Evolutionary conservation across 148 eudicot genomes (phyloP).

Genomic region (Vaccinium myrtillus): DNA sequence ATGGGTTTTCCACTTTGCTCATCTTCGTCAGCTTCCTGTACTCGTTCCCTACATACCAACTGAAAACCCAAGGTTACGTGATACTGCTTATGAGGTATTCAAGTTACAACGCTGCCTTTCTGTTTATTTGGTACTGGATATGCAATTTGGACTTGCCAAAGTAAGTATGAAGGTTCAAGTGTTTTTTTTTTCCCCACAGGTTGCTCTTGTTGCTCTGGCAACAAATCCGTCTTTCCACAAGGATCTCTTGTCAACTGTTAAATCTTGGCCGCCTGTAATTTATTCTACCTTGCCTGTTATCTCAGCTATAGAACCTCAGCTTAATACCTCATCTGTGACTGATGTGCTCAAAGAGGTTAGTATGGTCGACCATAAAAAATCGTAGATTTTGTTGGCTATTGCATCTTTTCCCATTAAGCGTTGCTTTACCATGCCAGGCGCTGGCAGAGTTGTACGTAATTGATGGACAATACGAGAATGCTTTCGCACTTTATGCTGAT

Average conservation of each 20-base stretch:
- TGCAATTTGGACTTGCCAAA: constrained; percentile 17
- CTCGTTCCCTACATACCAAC: constrained; percentile 85
- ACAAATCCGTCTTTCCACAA: constrained; percentile 78
- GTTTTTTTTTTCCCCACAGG: constrained; percentile 42
- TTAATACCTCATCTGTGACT: constrained; percentile 73
- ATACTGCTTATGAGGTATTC: constrained; percentile 94
- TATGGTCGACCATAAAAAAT: constrained; percentile 11
- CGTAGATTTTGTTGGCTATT: constrained; percentile 14
- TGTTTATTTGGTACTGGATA: constrained; percentile 14
- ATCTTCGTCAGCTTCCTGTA: constrained; percentile 92
- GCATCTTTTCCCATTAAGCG: neutral
- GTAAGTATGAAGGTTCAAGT: neutral
- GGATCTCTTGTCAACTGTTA: constrained; percentile 81
- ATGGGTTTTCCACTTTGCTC: constrained; percentile 96
- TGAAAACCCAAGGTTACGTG: constrained; percentile 80
- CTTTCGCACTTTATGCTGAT: constrained; percentile 89
- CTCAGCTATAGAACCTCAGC: constrained; percentile 87
- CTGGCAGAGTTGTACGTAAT: constrained; percentile 86
- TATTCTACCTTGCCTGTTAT: constrained; percentile 76
- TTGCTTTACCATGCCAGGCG: constrained; percentile 51
- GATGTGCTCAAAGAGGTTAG: constrained; percentile 85
- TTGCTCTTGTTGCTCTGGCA: constrained; percentile 86
- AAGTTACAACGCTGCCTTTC: constrained; percentile 15
- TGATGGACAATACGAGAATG: constrained; percentile 82
- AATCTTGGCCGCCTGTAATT: constrained; percentile 81